A percentile compares a stretch with the other conserved stretches of the same genome.
phyloP scores from a whole-genome alignment of 2,329 filamentous ascomycete genomes.

The Aspergillus flavus region DNA sequence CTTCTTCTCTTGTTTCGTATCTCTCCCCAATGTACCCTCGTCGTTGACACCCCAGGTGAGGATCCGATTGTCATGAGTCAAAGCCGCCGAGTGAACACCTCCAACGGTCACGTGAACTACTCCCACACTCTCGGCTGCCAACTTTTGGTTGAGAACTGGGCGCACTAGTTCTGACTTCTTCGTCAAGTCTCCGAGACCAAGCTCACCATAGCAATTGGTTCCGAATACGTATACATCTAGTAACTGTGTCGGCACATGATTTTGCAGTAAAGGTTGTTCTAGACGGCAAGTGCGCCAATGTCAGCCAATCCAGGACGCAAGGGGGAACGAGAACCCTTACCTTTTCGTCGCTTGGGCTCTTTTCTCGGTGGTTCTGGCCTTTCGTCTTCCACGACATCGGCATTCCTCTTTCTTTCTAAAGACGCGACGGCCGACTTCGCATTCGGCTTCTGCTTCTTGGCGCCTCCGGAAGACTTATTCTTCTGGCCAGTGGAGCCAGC shows the following conservation, averaged over 20 bases:
- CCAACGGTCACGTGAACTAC: slow-evolving; percentile 61
- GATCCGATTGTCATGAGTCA: slow-evolving; percentile 78
- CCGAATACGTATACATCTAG: slow-evolving; percentile 80
- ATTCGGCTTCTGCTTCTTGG: too few species aligned
- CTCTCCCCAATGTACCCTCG: slow-evolving; percentile 73
- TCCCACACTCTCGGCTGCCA: slow-evolving; percentile 57
- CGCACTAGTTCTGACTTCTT: slow-evolving; percentile 67
- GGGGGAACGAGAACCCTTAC: too few species aligned
- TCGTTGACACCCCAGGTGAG: slow-evolving; percentile 90
- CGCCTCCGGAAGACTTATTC: too few species aligned
- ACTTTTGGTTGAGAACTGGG: slow-evolving; percentile 66
- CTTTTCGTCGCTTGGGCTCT: too few species aligned
- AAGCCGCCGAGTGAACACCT: slow-evolving; percentile 75
- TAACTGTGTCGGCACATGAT: slow-evolving; percentile 57
- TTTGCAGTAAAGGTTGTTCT: neutral
- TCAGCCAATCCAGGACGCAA: too few species aligned
- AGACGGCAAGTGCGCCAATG: too few species aligned
- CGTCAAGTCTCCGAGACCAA: slow-evolving; percentile 71
- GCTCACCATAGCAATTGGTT: slow-evolving; percentile 73
- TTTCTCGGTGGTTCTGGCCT: too few species aligned
- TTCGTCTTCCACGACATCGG: too few species aligned
- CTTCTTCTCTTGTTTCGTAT: slow-evolving; percentile 56
- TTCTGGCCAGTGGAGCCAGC: too few species aligned
- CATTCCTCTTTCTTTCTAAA: too few species aligned
- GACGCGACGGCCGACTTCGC: too few species aligned